A percentile compares a stretch with the other conserved stretches of the same genome.
These are phyloP conservation scores for Pyronema omphalodes DNA, from an alignment of 495 filamentous ascomycete species.

Conservation along the genomic window DNA sequence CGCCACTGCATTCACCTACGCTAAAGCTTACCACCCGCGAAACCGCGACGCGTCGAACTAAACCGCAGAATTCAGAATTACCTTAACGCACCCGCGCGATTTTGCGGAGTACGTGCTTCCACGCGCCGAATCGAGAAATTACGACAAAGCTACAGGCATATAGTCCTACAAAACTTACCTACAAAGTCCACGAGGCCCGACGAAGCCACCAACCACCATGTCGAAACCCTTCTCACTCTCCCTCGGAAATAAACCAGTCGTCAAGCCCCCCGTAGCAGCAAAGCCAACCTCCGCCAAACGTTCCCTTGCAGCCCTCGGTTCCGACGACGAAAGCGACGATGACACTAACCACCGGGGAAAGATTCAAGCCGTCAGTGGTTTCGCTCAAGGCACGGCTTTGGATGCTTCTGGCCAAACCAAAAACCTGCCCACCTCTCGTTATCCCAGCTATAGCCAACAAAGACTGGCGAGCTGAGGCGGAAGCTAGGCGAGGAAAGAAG, in stretches of 20 bases:
- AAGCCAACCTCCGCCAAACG: neutral
- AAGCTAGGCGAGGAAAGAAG: slow-evolving; percentile 12
- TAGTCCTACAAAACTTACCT: too few relatives aligned
- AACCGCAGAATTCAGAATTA: too few relatives aligned
- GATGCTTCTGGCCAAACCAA: slow-evolving; percentile 27
- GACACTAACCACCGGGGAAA: slow-evolving; percentile 26
- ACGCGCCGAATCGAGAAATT: too few relatives aligned
- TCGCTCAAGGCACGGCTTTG: slow-evolving; percentile 38
- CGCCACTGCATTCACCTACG: too few relatives aligned
- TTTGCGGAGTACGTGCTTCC: too few relatives aligned
- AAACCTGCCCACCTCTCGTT: slow-evolving; percentile 31
- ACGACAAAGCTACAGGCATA: too few relatives aligned
- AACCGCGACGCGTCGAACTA: too few relatives aligned
- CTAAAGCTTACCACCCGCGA: too few relatives aligned
- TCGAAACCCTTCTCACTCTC: neutral
- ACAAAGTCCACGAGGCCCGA: too few relatives aligned
- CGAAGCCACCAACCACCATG: too few relatives aligned
- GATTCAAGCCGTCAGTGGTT: slow-evolving; percentile 38
- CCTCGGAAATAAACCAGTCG: neutral
- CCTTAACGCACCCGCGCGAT: too few relatives aligned
- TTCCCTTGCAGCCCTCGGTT: slow-evolving; percentile 15
- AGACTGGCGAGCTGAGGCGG: slow-evolving; percentile 49
- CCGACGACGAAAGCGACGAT: slow-evolving; percentile 32
- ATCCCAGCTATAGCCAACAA: slow-evolving; percentile 50
- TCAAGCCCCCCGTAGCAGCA: neutral